Base-by-base conservation (phyloP, 1,284 basidiomycete genomes). In the Cystobasidium pallidum region DNA sequence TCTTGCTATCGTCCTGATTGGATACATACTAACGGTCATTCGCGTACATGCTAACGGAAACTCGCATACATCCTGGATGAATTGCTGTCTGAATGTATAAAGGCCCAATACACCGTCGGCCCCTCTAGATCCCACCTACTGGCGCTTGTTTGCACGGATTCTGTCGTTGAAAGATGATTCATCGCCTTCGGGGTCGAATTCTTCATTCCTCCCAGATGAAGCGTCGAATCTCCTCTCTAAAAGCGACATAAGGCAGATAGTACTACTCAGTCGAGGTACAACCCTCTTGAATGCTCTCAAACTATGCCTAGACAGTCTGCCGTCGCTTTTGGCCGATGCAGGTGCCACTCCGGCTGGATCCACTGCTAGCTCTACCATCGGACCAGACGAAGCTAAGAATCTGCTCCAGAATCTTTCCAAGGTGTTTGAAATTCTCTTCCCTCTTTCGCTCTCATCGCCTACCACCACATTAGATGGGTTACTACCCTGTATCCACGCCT, bases 401-500 rank as follows among this genome's bases (percentile, higher is more conserved):
- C 52, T 66, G 11, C 64, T 54, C 41, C n/a, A 36, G 24, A 2
- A 36, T 15, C 8, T 66, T 8, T 11, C 19, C 13, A 7, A 10
- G 7, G 62, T 51, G 3, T 64, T 64, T 24, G 26, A 24, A 17
- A 47, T 15, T 7, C 45, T 64, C 10, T 43, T 64, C 10, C 62
- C 62, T 6, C 62, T 64, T 36, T 47, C 62, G 1, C 43, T 64
- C 13, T 64, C 62, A 8, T 64, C 62, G 1, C 62, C 62, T 15
- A 64, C 11, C n/a, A 64, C 34, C 3, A 51, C 62, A 0, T 41
- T 64, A 2, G 67, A 70, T 41, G 57, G 36, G 7, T n/a, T 70
- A 4, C 43, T 70, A 21, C 45, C 55, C 30, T 70, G 67, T 36
- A 41, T 61, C 30, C 54, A 70, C 32, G 67, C 67, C 3, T 70